These are phyloP conservation scores for Asclepias syriaca DNA, from an alignment of 257 asterid genomes.

Conservation along the genomic window DNA sequence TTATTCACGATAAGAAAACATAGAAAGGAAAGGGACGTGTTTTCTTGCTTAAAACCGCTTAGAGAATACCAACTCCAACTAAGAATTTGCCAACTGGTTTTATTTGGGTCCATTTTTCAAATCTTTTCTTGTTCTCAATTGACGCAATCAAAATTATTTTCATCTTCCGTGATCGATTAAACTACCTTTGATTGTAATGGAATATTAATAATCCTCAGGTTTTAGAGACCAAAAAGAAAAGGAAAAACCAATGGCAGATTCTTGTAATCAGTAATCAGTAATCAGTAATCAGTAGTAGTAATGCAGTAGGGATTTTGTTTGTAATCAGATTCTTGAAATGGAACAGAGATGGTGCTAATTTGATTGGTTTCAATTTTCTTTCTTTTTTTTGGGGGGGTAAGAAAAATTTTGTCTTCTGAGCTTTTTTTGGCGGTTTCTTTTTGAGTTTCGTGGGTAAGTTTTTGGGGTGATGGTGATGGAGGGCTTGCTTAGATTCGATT, in stretches of 20 bases:
- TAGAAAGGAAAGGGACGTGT: background rate
- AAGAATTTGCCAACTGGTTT: background rate
- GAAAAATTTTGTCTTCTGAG: background rate
- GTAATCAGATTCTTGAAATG: too few relatives aligned
- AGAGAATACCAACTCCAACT: too few relatives aligned
- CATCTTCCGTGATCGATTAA: background rate
- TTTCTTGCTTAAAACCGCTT: background rate
- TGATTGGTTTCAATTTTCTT: too few relatives aligned
- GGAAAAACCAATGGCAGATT: background rate
- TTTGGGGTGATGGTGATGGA: too few relatives aligned
- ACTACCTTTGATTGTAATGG: background rate
- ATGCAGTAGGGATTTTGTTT: background rate
- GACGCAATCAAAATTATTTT: background rate
- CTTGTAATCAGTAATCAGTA: background rate
- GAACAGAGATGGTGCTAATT: too few relatives aligned
- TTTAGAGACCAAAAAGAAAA: background rate
- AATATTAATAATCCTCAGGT: background rate
- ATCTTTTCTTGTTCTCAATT: background rate
- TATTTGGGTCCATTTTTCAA: background rate
- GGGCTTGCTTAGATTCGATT: slow-evolving; percentile 5
- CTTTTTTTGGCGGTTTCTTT: slow-evolving; percentile 18
- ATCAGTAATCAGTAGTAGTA: too few relatives aligned
- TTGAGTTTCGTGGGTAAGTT: slow-evolving; percentile 5
- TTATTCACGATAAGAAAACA: too few relatives aligned
- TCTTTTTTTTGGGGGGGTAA: background rate